Percentiles rank a stretch among this genome's conserved stretches.
These are phyloP conservation scores for Trametopsis cervina DNA, from an alignment of 768 basidiomycete genomes.

Conservation along the genomic window DNA sequence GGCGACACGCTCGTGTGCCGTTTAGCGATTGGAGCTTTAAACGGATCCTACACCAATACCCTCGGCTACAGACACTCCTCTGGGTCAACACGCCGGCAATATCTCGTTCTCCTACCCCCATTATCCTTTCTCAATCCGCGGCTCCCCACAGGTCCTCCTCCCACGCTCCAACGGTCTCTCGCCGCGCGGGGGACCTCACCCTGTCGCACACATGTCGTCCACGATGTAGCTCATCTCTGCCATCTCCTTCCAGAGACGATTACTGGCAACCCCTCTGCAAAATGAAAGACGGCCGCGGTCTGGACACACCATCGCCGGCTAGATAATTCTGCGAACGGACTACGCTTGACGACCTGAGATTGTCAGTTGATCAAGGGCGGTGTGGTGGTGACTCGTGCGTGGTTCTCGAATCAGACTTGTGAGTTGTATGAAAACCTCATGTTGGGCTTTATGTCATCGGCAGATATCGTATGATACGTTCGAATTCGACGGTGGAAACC, in stretches of 20 bases:
- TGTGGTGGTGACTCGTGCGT: neutral
- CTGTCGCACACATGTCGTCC: too few relatives aligned
- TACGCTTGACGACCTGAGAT: neutral
- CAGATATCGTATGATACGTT: neutral
- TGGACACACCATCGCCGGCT: neutral
- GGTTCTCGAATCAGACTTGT: neutral
- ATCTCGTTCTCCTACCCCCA: neutral
- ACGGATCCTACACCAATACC: neutral
- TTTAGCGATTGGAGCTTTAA: neutral
- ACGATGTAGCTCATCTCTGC: too few relatives aligned
- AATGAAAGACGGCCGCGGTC: neutral
- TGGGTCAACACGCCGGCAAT: neutral
- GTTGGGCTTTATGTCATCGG: conserved; percentile 1
- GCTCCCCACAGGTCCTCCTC: neutral
- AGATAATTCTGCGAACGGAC: neutral
- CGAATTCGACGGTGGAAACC: neutral
- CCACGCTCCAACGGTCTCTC: neutral
- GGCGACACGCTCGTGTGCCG: neutral
- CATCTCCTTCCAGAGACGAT: neutral
- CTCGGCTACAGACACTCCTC: too few relatives aligned
- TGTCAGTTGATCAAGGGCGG: neutral
- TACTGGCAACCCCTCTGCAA: neutral
- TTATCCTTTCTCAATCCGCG: neutral
- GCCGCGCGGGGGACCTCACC: neutral
- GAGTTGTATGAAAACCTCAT: conserved; percentile 6